Base-by-base conservation (phyloP, 1,284 basidiomycete genomes). In the Sporisorium graminicola region DNA sequence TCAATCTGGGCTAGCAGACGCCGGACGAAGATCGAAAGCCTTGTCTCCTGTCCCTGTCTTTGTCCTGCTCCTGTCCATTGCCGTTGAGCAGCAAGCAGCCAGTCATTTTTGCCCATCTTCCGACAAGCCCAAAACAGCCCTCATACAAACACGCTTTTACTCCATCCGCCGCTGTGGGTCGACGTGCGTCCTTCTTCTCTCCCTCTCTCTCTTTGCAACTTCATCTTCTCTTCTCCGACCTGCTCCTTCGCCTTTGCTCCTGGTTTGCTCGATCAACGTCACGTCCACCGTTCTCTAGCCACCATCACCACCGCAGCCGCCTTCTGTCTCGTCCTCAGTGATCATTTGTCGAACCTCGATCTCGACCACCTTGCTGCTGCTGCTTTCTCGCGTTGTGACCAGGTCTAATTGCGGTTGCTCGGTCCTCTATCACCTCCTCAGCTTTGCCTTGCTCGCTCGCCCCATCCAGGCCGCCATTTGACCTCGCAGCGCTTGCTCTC, bases 1-100 rank as follows among this genome's bases (percentile, higher is more conserved):
- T 40, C 35, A 37, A 40, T n/a, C n/a, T n/a, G 5, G 37, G 37
- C 37, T 49, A 49, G 47, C 47, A 49, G 47, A 29, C 47, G 47
- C 47, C 47, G 47, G 47, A 49, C 29, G 47, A 49, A 49, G 29
- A 31, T 40, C 37, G 5, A 40, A 40, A 18, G 9, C 14, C 14
- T 7, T 37, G 8, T 13, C 35, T 37, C 35, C 35, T 37, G n/a
- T n/a, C n/a, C n/a, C n/a, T n/a, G n/a, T n/a, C 29, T 31, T 31
- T 5, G 5, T 31, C 10, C 29, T 31, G 5, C 29, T 31, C 29
- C 29, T 31, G 29, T 31, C 29, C 29, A 3, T 35, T 35, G 35
- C 35, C 35, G 16, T 40, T n/a, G 18, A 40, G 16, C 37, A 13
- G 14, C 35, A 37, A 13, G 26, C 26, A n/a, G 27, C 24, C 46